These are phyloP conservation scores for Aurinia saxatilis DNA, from an alignment of 345 rosid species.

Conservation along the genomic window DNA sequence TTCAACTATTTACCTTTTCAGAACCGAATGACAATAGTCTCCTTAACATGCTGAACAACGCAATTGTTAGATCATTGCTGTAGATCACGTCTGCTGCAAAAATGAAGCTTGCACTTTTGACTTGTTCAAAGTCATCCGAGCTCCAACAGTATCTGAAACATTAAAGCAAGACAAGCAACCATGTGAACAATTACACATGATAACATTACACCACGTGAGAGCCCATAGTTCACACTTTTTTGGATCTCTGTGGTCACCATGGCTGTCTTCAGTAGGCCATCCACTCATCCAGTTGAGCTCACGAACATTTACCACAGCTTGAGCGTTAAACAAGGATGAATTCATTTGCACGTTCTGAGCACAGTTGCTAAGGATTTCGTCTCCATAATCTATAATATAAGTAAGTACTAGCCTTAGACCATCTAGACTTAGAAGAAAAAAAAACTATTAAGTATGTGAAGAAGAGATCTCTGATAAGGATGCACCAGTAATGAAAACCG, in stretches of 20 bases:
- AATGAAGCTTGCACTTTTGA: conserved; percentile 17
- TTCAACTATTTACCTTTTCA: conserved; percentile 21
- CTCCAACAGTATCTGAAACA: conserved; percentile 25
- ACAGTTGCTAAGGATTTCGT: conserved; percentile 66
- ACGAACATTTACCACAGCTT: conserved; percentile 46
- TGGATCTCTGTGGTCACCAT: conserved; percentile 18
- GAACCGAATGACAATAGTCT: conserved; percentile 27
- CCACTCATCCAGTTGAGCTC: conserved; percentile 69
- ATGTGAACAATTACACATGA: neutral
- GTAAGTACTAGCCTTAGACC: neutral
- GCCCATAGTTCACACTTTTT: conserved; percentile 28
- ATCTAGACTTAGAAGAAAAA: neutral
- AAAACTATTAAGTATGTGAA: neutral
- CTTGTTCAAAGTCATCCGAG: conserved; percentile 23
- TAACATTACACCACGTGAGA: neutral
- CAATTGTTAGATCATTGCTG: conserved; percentile 29
- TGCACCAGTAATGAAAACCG: conserved; percentile 66
- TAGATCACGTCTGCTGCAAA: conserved; percentile 32
- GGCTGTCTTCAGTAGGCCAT: conserved; percentile 50
- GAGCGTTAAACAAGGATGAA: conserved; percentile 34
- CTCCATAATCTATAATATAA: conserved; percentile 43
- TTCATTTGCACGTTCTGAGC: conserved; percentile 44
- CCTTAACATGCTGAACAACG: conserved; percentile 23
- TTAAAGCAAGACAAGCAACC: neutral
- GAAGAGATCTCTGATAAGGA: neutral